phyloP scores from a whole-genome alignment of 208 protist species.

The Tritrichomonas foetus region DNA sequence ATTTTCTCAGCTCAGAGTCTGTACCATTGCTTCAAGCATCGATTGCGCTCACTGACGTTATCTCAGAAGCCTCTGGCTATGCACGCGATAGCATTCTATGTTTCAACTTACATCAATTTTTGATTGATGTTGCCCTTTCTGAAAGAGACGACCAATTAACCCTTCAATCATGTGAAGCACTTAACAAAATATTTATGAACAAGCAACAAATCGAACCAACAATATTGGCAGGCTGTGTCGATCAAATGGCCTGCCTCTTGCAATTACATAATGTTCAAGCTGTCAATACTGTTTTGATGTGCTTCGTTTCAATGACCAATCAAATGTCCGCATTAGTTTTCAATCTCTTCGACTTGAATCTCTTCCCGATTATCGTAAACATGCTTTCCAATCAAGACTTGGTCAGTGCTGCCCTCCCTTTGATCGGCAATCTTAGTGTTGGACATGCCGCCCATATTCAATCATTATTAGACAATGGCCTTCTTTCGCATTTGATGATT shows the following conservation, averaged over 20 bases:
- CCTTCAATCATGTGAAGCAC: not conserved
- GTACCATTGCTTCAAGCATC: not conserved
- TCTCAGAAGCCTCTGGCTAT: not conserved
- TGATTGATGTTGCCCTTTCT: not conserved
- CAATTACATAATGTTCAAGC: not conserved
- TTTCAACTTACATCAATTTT: not conserved
- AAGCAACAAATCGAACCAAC: not conserved
- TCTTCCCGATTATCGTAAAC: not conserved
- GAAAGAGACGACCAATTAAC: not conserved
- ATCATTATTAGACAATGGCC: not conserved
- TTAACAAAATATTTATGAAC: not conserved
- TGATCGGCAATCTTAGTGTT: constrained; percentile 8
- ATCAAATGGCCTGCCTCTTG: not conserved
- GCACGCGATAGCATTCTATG: not conserved
- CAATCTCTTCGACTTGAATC: not conserved
- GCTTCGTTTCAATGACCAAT: not conserved
- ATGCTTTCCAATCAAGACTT: not conserved
- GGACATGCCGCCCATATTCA: not conserved
- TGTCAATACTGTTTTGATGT: not conserved
- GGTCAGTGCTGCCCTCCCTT: not conserved
- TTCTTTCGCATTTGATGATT: not conserved
- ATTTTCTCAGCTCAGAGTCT: not conserved
- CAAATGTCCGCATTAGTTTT: not conserved
- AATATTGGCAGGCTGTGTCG: not conserved
- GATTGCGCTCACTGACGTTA: not conserved